A percentile compares a stretch with the other conserved stretches of the same genome.
These are phyloP conservation scores for Picochlorum sp. DNA, from an alignment of 139 green algal species.

Conservation along the genomic window DNA sequence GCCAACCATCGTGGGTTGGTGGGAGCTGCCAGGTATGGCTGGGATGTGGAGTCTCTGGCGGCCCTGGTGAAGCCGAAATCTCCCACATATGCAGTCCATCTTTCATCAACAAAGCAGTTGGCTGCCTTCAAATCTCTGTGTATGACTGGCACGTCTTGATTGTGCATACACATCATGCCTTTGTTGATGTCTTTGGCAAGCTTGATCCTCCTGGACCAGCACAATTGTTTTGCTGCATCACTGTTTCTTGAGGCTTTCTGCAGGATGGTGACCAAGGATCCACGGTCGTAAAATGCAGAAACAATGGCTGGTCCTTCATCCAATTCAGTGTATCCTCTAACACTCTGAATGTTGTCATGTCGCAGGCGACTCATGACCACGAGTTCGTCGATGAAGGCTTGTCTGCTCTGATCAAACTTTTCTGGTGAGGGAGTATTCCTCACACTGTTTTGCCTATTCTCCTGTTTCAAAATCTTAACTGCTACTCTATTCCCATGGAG, in stretches of 20 bases:
- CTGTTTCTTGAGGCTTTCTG: neutral
- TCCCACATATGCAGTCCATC: neutral
- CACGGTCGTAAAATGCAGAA: conserved; percentile 4
- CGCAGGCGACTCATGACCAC: neutral
- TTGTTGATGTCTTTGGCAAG: conserved; percentile 1
- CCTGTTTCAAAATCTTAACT: conserved; percentile 5
- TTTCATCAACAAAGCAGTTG: conserved; percentile 12
- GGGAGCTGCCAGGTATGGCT: neutral
- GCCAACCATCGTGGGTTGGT: conserved; percentile 12
- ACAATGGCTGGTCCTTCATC: conserved; percentile 6
- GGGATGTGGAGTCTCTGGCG: neutral
- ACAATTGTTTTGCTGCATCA: neutral
- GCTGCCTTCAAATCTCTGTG: conserved; percentile 13
- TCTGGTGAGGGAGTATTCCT: neutral
- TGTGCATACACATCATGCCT: conserved; percentile 12
- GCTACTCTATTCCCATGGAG: conserved; percentile 3
- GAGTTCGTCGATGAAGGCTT: conserved; percentile 1
- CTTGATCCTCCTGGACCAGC: conserved; percentile 4
- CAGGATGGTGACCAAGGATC: neutral
- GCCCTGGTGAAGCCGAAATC: conserved; percentile 11
- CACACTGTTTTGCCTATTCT: neutral
- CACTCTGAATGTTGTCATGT: conserved; percentile 12
- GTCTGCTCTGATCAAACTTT: neutral
- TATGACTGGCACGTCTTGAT: neutral
- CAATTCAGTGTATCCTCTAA: neutral